phyloP scores from a whole-genome alignment of 495 filamentous ascomycete genomes.

The Aspergillus sclerotioniger region DNA sequence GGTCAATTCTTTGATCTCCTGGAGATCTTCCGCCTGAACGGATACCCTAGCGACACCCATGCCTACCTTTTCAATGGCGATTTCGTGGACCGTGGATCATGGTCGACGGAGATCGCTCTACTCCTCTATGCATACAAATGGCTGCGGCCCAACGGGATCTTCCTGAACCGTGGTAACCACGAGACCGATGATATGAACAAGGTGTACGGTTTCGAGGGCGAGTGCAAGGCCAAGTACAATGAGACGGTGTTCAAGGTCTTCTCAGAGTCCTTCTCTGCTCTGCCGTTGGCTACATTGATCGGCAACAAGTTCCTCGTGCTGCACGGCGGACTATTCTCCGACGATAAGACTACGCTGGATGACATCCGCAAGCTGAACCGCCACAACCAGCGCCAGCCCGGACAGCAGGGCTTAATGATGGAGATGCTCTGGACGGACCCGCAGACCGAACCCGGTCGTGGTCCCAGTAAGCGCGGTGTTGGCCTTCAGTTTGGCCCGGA shows the following conservation, averaged over 20 bases:
- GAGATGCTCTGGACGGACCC: conserved; percentile 99
- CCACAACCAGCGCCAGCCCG: conserved; percentile 92
- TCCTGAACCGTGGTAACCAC: conserved; percentile 98
- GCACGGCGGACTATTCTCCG: conserved; percentile 95
- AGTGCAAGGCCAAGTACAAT: conserved; percentile 97
- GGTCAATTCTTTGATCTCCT: conserved; percentile 98
- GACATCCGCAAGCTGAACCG: conserved; percentile 91
- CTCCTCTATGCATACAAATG: conserved; percentile 96
- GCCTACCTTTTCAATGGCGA: conserved; percentile 98
- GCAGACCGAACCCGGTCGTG: conserved; percentile 77
- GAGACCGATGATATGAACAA: conserved; percentile 99
- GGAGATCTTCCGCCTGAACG: conserved; percentile 92
- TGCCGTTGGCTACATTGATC: conserved; percentile 90
- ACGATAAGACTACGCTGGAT: conserved; percentile 88
- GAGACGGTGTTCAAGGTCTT: conserved; percentile 96
- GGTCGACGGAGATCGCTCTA: conserved; percentile 94
- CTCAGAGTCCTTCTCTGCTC: conserved; percentile 94
- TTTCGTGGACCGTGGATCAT: conserved; percentile 96
- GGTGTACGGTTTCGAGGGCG: conserved; percentile 97
- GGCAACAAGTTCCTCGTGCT: conserved; percentile 90
- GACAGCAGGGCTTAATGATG: conserved; percentile 97
- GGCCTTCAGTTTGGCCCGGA: conserved; percentile 96
- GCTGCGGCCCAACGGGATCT: conserved; percentile 82
- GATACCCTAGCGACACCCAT: conserved; percentile 77
- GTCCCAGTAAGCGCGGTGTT: conserved; percentile 94